phyloP scores from a whole-genome alignment of 768 basidiomycete genomes.

The Chalciporus pseudorubinellus region DNA sequence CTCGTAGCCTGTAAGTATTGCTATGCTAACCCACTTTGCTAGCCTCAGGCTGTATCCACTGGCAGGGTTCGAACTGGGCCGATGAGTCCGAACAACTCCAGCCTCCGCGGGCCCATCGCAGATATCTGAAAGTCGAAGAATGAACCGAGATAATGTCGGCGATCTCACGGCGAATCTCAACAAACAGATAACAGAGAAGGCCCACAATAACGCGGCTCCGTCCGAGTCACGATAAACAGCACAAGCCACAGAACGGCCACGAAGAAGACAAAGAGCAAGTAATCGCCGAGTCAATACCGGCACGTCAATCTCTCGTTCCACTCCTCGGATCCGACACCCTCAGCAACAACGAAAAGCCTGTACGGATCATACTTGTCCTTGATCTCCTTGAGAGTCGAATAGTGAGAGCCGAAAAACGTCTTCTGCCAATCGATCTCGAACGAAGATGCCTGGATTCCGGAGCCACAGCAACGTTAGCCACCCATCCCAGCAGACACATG shows the following conservation, averaged over 20 bases:
- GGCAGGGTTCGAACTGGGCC: no score
- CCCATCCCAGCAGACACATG: neutral
- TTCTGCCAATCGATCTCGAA: constrained; percentile 41
- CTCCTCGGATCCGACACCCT: constrained; percentile 50
- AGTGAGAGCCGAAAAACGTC: constrained; percentile 49
- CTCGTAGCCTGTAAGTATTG: no score
- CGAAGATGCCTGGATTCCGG: constrained; percentile 36
- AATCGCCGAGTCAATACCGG: constrained; percentile 12
- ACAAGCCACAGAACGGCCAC: no score
- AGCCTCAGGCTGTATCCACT: no score
- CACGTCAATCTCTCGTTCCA: constrained; percentile 39
- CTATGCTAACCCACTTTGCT: no score
- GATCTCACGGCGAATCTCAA: no score
- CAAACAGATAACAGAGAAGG: no score
- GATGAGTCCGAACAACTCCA: no score
- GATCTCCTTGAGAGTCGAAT: constrained; percentile 38
- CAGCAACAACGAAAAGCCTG: constrained; percentile 42
- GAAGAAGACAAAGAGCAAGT: neutral
- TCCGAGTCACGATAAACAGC: no score
- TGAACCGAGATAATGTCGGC: no score
- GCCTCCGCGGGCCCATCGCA: no score
- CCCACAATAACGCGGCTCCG: neutral
- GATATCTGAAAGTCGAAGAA: no score
- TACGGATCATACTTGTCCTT: constrained; percentile 46
- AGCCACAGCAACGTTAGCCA: neutral